These are phyloP conservation scores for Auricularia sp. DNA, from an alignment of 768 basidiomycete genomes.

Conservation along the genomic window DNA sequence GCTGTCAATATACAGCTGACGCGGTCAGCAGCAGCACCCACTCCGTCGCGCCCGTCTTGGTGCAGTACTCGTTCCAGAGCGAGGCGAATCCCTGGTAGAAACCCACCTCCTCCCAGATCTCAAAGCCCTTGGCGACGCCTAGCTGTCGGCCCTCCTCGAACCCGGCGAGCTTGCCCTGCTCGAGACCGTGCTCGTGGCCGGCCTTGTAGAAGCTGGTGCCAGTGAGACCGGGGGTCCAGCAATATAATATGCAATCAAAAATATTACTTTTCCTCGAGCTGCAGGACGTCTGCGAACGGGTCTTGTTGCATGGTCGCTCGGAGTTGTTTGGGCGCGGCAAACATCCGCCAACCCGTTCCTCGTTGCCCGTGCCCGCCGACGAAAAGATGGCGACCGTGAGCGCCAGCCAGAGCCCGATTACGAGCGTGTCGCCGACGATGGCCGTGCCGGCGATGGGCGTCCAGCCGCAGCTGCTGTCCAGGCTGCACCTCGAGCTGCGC, in stretches of 20 bases:
- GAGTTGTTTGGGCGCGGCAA: not conserved
- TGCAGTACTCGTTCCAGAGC: constrained; percentile 53
- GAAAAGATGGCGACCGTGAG: not conserved
- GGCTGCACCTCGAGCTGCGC: constrained; percentile 85
- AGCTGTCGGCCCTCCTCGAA: constrained; percentile 84
- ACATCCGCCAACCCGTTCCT: not conserved
- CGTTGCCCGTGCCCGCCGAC: not conserved
- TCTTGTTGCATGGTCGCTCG: not conserved
- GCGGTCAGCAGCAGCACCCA: constrained; percentile 21
- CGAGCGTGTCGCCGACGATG: constrained; percentile 39
- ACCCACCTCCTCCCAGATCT: constrained; percentile 96
- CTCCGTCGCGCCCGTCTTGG: constrained; percentile 32
- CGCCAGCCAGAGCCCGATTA: constrained; percentile 27
- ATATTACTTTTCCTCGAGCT: not conserved
- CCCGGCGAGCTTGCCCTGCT: constrained; percentile 83
- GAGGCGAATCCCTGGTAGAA: constrained; percentile 81
- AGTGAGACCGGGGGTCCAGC: not conserved
- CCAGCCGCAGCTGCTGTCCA: constrained; percentile 80
- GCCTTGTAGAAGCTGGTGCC: constrained; percentile 60
- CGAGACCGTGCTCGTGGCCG: constrained; percentile 70
- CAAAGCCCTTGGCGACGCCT: constrained; percentile 83
- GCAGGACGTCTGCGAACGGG: not conserved
- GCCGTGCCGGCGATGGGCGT: constrained; percentile 49
- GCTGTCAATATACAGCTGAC: not conserved
- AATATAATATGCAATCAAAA: not conserved